phyloP scores from a whole-genome alignment of 495 filamentous ascomycete genomes.

The Durotheca rogersii region DNA sequence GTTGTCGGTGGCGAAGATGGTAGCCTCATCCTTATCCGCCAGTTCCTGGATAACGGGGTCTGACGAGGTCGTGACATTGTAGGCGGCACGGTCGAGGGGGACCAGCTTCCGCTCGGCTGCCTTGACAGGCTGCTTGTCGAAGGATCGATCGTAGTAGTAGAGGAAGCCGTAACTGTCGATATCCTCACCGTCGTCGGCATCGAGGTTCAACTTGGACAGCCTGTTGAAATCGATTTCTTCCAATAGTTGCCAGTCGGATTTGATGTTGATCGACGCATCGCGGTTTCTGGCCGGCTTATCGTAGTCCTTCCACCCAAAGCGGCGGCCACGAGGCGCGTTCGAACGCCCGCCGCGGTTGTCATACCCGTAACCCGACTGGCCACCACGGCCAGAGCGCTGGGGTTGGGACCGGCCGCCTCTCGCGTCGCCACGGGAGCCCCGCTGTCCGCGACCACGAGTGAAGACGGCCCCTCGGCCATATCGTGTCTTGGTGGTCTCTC shows the following conservation, averaged over 20 bases:
- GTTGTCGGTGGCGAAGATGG: slow-evolving; percentile 94
- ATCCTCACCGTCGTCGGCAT: slow-evolving; percentile 91
- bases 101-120: slow-evolving; percentile 80
- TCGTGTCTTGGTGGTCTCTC: slow-evolving; percentile 77
- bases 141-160: slow-evolving; percentile 92
- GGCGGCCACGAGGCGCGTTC: slow-evolving; percentile 63
- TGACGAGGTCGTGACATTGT: slow-evolving; percentile 94
- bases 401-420: slow-evolving; percentile 63
- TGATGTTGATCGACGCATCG: slow-evolving; percentile 90
- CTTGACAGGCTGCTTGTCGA: slow-evolving; percentile 91
- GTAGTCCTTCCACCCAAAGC: slow-evolving; percentile 98
- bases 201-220: slow-evolving; percentile 90
- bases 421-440: slow-evolving; percentile 70
- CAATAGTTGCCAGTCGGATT: slow-evolving; percentile 89
- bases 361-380: slow-evolving; percentile 51
- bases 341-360: slow-evolving; percentile 64
- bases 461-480: slow-evolving; percentile 92
- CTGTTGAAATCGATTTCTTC: slow-evolving; percentile 99
- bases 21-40: slow-evolving; percentile 93
- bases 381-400: slow-evolving; percentile 47
- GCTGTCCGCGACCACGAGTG: slow-evolving; percentile 76
- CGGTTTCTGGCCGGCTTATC: slow-evolving; percentile 97
- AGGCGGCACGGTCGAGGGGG: slow-evolving; percentile 86
- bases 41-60: slow-evolving; percentile 97
- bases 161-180: slow-evolving; percentile 94